phyloP scores from a whole-genome alignment of 1,284 basidiomycete species.

The Meira miltonrushii region DNA sequence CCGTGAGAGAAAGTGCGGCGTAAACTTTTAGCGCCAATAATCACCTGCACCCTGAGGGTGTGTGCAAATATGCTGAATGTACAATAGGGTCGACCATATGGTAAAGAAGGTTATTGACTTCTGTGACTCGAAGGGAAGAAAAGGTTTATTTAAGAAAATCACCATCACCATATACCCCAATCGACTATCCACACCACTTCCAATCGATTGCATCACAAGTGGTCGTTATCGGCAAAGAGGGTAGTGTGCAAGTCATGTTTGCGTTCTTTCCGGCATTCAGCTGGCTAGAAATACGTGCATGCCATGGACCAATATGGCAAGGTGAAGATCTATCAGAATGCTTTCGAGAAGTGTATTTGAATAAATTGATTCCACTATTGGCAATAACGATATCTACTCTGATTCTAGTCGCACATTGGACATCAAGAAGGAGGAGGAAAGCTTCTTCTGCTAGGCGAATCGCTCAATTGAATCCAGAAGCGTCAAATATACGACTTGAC shows the following conservation, averaged over 20 bases:
- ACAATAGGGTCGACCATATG: too few species aligned
- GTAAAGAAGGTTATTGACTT: too few species aligned
- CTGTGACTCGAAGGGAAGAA: too few species aligned
- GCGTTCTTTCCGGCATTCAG: constrained; percentile 11
- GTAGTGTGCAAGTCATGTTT: constrained; percentile 10
- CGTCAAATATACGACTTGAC: neutral
- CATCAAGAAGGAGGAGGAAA: neutral
- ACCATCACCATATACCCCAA: too few species aligned
- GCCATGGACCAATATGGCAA: constrained; percentile 6
- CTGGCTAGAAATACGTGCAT: constrained; percentile 3
- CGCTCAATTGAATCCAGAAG: neutral
- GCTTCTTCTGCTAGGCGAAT: neutral
- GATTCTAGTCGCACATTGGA: neutral
- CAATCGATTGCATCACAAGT: too few species aligned
- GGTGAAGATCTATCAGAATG: constrained; percentile 8
- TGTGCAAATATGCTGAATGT: too few species aligned
- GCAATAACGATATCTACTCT: constrained; percentile 2
- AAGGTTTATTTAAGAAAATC: too few species aligned
- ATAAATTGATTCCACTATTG: neutral
- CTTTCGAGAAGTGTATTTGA: constrained; percentile 2
- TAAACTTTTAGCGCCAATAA: too few species aligned
- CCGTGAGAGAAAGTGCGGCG: too few species aligned
- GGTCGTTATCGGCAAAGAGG: too few species aligned
- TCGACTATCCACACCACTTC: too few species aligned
- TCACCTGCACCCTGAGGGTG: too few species aligned